Evolutionary conservation across 371 early-diverging fungal genomes (phyloP), one percentile per base, ranked within the genome.

Genomic region (Gilbertella persicaria): DNA sequence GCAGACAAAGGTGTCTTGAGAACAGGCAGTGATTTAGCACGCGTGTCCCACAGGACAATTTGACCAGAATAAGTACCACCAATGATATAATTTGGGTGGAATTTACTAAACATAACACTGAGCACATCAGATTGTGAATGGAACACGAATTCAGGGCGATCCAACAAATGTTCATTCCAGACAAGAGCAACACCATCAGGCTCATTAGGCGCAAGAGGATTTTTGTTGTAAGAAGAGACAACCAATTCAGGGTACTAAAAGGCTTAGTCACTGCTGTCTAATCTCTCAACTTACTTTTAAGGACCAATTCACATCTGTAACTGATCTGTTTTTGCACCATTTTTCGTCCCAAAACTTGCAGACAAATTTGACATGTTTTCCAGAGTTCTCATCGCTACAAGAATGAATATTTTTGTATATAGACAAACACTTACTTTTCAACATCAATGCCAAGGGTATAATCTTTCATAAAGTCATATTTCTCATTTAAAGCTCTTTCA

Each of bases 51-150:
- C 16, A 97, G 70, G 8, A 95, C 80, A 58, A 98, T 90, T 69
- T 98, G 98, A 10, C 99, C 99, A 28, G 96, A 93, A 63, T 94
- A 97, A 2, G 97, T 94, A 20, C 97, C 95, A 58, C 97, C 97
- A 36, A 98, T 84, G 38, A 98, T 75, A 45, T 91, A 69, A 58
- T 91, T 90, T 19, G 93, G 94, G 62, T 95, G 93, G 66, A 94
- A 96, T 24, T 88, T 87, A 25, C 94, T 92, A 61, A 97, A 97
- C 48, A 73, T 78, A 25, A 94, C 92, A 10, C 90, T 84, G 45
- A 92, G 85, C 5, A 98, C 92, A 57, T 97, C 96, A 21, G 95
- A 95, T 69, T 87, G 94, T 7, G 94, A 87, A 43, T 93, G 89
- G 68, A 97, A 93, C 9, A 93, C 85, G 77, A 92, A 97, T 73